phyloP scores from a whole-genome alignment of 163 green algal genomes.

The Coccomyxa subellipsoidea region DNA sequence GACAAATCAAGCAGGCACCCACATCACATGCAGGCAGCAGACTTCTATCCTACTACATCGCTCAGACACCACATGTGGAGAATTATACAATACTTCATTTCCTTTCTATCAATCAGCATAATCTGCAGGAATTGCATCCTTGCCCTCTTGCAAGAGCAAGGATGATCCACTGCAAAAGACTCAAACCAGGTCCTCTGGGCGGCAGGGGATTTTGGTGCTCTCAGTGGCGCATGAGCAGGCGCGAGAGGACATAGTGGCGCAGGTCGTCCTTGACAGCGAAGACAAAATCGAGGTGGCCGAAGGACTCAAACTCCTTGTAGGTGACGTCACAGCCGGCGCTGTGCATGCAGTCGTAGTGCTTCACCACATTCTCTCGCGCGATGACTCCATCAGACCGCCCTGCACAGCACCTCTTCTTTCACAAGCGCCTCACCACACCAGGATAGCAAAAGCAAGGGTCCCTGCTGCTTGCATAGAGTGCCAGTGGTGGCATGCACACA shows the following conservation, averaged over 20 bases:
- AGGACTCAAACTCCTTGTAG: constrained; percentile 82
- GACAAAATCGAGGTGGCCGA: constrained; percentile 94
- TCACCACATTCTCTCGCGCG: constrained; percentile 21
- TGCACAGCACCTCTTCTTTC: constrained; percentile 23
- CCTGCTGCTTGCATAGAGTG: no score
- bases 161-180: no score
- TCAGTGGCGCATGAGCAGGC: constrained; percentile 32
- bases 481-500: no score
- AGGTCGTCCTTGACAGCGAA: constrained; percentile 88
- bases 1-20: no score
- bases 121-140: no score
- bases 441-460: background rate
- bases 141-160: no score
- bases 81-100: background rate
- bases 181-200: no score
- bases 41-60: no score
- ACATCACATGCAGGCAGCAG: no score
- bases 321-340: constrained; percentile 58
- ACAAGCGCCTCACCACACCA: background rate
- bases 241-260: constrained; percentile 72
- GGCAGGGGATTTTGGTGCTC: no score
- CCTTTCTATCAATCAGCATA: no score
- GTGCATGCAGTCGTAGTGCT: constrained; percentile 63
- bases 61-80: background rate
- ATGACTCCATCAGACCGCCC: constrained; percentile 23